Conservation (phyloP, 176 grass and related monocot genomes). For the Phoenix roebelenii region DNA sequence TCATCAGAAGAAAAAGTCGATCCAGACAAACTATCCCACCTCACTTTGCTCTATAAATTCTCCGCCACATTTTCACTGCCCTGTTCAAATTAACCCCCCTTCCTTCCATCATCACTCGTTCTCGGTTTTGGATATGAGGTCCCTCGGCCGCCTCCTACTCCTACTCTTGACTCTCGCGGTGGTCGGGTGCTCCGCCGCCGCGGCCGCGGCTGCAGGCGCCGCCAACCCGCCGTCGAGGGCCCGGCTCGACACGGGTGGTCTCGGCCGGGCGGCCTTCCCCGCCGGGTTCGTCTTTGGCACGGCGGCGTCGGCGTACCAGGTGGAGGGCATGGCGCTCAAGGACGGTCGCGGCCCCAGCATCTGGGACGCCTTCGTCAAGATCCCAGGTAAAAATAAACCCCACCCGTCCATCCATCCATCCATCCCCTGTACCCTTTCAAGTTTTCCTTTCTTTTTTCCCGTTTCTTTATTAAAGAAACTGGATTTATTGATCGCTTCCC, state of each 20-base stretch:
- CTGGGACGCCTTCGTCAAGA: constrained; percentile 13
- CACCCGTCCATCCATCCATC: not conserved
- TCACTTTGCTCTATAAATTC: too few relatives aligned
- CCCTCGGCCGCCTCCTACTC: too few relatives aligned
- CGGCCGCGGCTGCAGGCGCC: not conserved
- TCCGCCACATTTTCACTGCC: too few relatives aligned
- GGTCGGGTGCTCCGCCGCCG: not conserved
- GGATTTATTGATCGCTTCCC: not conserved
- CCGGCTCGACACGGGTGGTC: constrained; percentile 8
- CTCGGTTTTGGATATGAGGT: too few relatives aligned
- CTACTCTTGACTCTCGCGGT: too few relatives aligned
- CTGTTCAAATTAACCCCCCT: too few relatives aligned
- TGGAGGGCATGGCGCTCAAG: constrained; percentile 19
- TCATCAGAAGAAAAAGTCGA: too few relatives aligned
- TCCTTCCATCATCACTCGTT: too few relatives aligned
- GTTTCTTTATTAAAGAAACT: not conserved
- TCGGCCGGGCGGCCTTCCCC: constrained; percentile 13
- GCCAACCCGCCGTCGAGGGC: constrained; percentile 1
- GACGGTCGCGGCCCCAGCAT: constrained; percentile 17
- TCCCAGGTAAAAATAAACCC: constrained; percentile 4
- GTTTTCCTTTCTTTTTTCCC: not conserved
- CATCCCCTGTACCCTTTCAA: not conserved
- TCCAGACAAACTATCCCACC: too few relatives aligned
- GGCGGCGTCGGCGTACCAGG: constrained; percentile 20
- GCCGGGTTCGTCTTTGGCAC: constrained; percentile 18